Evolutionary conservation across 1,284 basidiomycete species (phyloP).

Genomic region (Ganoderma sinense): DNA sequence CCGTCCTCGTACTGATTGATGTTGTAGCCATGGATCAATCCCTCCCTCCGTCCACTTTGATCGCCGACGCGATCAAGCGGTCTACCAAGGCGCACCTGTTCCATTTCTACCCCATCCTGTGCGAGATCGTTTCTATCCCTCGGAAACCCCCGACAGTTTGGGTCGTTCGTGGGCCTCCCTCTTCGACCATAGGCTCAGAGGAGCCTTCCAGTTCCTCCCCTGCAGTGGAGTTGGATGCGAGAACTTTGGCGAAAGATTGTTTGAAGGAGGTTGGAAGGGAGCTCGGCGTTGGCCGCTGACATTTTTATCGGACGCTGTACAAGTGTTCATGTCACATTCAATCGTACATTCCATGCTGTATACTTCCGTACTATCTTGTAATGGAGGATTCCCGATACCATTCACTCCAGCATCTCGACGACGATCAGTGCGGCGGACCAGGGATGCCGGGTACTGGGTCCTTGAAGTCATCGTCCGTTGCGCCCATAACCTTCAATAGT

Average conservation of each 20-base stretch:
- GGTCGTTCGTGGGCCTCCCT: conserved; percentile 45
- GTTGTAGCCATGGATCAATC: conserved; percentile 52
- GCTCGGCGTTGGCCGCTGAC: conserved; percentile 55
- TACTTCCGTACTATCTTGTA: conserved; percentile 20
- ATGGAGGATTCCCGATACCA: background rate
- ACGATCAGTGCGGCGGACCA: conserved; percentile 30
- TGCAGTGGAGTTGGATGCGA: conserved; percentile 66
- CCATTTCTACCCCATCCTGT: conserved; percentile 81
- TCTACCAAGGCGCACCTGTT: conserved; percentile 85
- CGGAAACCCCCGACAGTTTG: conserved; percentile 74
- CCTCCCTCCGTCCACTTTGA: conserved; percentile 55
- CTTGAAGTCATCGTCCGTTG: conserved; percentile 58
- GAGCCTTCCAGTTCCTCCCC: conserved; percentile 41
- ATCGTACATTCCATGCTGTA: conserved; percentile 16
- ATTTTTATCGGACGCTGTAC: background rate
- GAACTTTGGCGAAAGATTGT: conserved; percentile 73
- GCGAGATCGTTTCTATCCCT: conserved; percentile 78
- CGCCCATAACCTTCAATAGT: conserved; percentile 60
- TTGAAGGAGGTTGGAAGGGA: conserved; percentile 78
- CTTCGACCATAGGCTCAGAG: conserved; percentile 10
- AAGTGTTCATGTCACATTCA: background rate
- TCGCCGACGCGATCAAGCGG: conserved; percentile 73
- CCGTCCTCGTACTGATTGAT: conserved; percentile 1
- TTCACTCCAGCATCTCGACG: background rate
- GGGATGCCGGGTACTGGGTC: conserved; percentile 35